Evolutionary conservation across 495 filamentous ascomycete genomes (phyloP), one percentile per base, ranked within the genome.

Genomic region (Hypomontagnella monticulosa): DNA sequence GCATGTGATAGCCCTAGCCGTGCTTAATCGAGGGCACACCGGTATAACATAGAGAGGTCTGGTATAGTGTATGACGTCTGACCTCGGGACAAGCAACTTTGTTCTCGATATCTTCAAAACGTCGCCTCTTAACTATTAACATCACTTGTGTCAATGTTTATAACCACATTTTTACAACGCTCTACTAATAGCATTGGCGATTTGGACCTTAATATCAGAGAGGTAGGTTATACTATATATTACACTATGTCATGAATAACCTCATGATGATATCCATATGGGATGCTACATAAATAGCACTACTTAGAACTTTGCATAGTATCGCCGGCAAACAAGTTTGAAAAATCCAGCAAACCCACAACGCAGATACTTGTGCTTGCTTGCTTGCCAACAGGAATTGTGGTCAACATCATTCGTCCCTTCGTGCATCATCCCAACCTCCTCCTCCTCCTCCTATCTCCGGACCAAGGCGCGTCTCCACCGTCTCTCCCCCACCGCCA

Each of bases 281-380:
- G n/a, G 14, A 55, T 38, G 43, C 49, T 61, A 61, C 11, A 10
- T 50, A 16, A 33, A 55, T 33, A 55, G 3, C 56, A 52, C 32
- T 44, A 1, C 27, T 61, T 42, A 20, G 40, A 61, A 48, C 38
- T 33, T 57, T 23, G 52, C 34, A 53, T 64, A 55, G 60, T 69
- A 63, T 61, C 49, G 43, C 60, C 15, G 54, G 63, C 58, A 69
- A 59, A 63, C 59, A 63, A 16, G 57, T 63, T 69, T 57, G 43
- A 69, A 52, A 56, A 52, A 56, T 52, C 66, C 55, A 63, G 18
- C 59, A 69, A 61, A 63, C 55, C 49, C 14, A 51, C 8, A n/a
- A 59, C 19, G 36, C 34, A 56, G 42, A 59, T 50, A 46, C 14
- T 27, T 53, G 37, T 48, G 20, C 47, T 48, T 59, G 54, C 36